Base-by-base conservation (phyloP, 2,329 filamentous ascomycete species). In the Dryadomyces quercivorus region DNA sequence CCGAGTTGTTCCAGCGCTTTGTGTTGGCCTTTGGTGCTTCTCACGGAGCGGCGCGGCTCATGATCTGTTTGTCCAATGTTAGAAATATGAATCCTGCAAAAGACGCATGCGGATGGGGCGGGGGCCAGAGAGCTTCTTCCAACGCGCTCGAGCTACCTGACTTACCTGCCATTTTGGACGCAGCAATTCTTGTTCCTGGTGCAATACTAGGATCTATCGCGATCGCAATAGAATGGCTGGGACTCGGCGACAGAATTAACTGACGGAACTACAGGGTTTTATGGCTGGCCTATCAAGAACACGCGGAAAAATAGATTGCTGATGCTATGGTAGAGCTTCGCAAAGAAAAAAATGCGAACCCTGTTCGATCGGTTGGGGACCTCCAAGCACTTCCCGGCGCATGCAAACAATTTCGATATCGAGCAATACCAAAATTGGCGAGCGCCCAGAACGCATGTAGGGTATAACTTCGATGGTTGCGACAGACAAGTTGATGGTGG, bases 1-100 rank as follows among this genome's bases (percentile, higher is more conserved):
- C 88, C 86, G 61, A 87, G 78, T 55, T 85, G 77, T 65, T 95
- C 90, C 62, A 89, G 84, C 60, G 86, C 86, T 70, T 95, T 95
- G 70, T 97, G 90, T 64, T 96, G 91, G 66, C 93, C 93, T 67
- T 98, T 98, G 60, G 93, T 98, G 63, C 92, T 90, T 64, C 93
- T 86, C 60, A 93, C 91, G 46, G 93, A 98, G 66, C 93, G 88
- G 68, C 93, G 86, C 56, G 90, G 88, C 78, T 96, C 92, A 56
- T 72, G 69, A 69, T 82, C 77, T 66, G 68, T 40, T 68, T 50
- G 16, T 31, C 8, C 3, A 9, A 22, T 16, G 51, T 52, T 38
- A 52, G 43, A 20, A 36, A 43, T 10, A 16, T 21, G 21, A 26
- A 46, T 9, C 16, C 7, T 15, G 8, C n/a, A 6, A 47, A n/a